Percentiles rank a stretch among this genome's conserved stretches.
phyloP scores from a whole-genome alignment of 495 filamentous ascomycete species.

The Penicillium cinerascens region DNA sequence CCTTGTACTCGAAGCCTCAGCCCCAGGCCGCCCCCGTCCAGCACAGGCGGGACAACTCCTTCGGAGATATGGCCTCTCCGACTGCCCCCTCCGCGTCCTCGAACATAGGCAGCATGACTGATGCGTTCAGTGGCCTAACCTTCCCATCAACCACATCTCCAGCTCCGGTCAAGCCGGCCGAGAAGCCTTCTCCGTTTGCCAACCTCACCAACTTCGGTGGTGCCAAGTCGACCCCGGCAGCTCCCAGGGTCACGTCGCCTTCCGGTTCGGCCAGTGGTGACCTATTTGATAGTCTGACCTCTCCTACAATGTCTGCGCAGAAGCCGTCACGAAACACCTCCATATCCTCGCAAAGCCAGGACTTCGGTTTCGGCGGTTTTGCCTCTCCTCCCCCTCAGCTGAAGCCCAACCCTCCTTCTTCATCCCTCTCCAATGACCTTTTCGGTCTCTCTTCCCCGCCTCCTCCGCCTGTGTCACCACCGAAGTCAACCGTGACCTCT shows the following conservation, averaged over 20 bases:
- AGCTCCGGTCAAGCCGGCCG: conserved; percentile 49
- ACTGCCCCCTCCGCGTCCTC: conserved; percentile 40
- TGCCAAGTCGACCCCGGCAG: conserved; percentile 50
- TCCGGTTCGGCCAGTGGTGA: conserved; percentile 55
- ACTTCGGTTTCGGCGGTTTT: conserved; percentile 48
- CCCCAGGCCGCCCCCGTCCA: conserved; percentile 55
- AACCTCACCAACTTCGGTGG: conserved; percentile 61
- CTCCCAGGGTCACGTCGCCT: conserved; percentile 51
- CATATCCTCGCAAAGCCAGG: conserved; percentile 49
- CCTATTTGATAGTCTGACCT: conserved; percentile 75
- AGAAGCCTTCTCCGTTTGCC: conserved; percentile 68
- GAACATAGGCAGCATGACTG: conserved; percentile 71
- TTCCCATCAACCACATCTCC: conserved; percentile 60
- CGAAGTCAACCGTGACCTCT: conserved; percentile 36
- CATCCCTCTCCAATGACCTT: conserved; percentile 58
- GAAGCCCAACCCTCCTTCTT: conserved; percentile 41
- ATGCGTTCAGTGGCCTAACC: conserved; percentile 82
- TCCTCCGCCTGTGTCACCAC: conserved; percentile 39
- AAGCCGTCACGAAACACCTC: conserved; percentile 43
- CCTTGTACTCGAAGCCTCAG: conserved; percentile 84
- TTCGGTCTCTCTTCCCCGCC: conserved; percentile 73
- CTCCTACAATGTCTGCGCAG: conserved; percentile 46
- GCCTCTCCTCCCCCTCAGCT: conserved; percentile 40
- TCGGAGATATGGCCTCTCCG: conserved; percentile 66
- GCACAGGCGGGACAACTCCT: conserved; percentile 58